phyloP scores from a whole-genome alignment of 2,329 filamentous ascomycete species.

The Stachybotrys chlorohalonatus region DNA sequence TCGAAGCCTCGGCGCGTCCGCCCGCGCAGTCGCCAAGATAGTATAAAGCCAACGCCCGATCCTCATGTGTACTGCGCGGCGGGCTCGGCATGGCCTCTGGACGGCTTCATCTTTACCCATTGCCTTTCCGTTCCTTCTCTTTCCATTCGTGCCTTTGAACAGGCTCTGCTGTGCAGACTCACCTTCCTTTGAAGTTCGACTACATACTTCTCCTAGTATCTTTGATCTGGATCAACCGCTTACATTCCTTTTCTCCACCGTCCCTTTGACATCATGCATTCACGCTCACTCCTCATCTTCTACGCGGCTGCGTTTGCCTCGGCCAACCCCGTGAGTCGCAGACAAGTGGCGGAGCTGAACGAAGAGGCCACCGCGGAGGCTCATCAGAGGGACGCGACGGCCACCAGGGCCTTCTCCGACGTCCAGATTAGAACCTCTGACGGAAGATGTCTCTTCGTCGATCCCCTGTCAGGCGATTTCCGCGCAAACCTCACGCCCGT shows the following conservation, averaged over 20 bases:
- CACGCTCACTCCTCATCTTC: conserved; percentile 1
- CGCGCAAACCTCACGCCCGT: conserved; percentile 37
- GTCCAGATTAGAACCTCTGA: conserved; percentile 35
- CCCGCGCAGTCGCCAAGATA: neutral
- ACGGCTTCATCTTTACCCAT: conserved; percentile 1
- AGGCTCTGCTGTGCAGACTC: conserved; percentile 10
- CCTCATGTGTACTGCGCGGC: neutral
- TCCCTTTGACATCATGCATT: neutral
- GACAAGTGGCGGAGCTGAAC: conserved; percentile 29
- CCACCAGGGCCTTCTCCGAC: conserved; percentile 33
- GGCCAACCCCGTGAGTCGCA: neutral
- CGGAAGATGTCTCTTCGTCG: conserved; percentile 36
- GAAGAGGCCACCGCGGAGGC: conserved; percentile 33
- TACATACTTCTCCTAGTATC: neutral
- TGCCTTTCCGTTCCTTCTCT: conserved; percentile 1
- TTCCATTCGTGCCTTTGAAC: conserved; percentile 8
- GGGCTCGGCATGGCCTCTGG: conserved; percentile 5
- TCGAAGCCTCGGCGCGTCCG: neutral
- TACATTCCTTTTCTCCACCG: neutral
- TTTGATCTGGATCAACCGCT: neutral
- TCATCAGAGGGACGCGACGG: conserved; percentile 32
- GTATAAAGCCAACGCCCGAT: too few species aligned
- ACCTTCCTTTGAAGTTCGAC: conserved; percentile 1
- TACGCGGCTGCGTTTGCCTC: neutral
- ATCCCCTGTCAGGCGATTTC: conserved; percentile 37